A percentile compares a stretch with the other conserved stretches of the same genome.
phyloP scores from a whole-genome alignment of 2,329 filamentous ascomycete species.

The Xylaria digitata region DNA sequence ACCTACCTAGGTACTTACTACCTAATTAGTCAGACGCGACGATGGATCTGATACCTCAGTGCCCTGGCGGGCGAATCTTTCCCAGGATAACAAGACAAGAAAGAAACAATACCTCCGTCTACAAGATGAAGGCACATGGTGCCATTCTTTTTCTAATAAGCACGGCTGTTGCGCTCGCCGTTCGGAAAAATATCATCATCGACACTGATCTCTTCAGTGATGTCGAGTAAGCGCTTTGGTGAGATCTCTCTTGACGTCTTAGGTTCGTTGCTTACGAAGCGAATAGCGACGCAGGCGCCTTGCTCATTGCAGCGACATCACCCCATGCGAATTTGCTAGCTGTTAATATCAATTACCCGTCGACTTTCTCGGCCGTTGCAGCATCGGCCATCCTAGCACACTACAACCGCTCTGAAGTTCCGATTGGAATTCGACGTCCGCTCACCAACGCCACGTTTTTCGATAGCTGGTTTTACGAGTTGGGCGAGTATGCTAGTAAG shows the following conservation, averaged over 20 bases:
- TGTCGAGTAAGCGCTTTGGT: slow-evolving; percentile 54
- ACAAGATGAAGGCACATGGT: slow-evolving; percentile 9
- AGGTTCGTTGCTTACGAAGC: slow-evolving; percentile 3
- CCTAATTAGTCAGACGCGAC: too few species aligned
- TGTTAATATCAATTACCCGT: slow-evolving; percentile 57
- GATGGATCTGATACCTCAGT: too few species aligned
- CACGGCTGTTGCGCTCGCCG: slow-evolving; percentile 9
- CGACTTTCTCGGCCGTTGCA: slow-evolving; percentile 54
- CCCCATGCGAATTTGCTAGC: slow-evolving; percentile 53
- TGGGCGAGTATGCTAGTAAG: slow-evolving; percentile 60
- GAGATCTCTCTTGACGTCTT: neutral
- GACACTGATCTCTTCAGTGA: slow-evolving; percentile 62
- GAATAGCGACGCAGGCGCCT: slow-evolving; percentile 55
- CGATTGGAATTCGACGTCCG: slow-evolving; percentile 55
- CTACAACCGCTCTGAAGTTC: slow-evolving; percentile 39
- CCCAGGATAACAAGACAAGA: neutral
- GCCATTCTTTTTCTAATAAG: neutral
- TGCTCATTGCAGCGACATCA: slow-evolving; percentile 56
- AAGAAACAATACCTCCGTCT: neutral
- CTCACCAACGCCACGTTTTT: slow-evolving; percentile 58
- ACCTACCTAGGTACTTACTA: too few species aligned
- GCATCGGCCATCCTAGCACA: slow-evolving; percentile 48
- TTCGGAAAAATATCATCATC: slow-evolving; percentile 55
- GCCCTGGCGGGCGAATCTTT: too few species aligned
- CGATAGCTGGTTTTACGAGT: slow-evolving; percentile 53